phyloP scores from a whole-genome alignment of 2,329 filamentous ascomycete species.

The Cladosporium sp. region DNA sequence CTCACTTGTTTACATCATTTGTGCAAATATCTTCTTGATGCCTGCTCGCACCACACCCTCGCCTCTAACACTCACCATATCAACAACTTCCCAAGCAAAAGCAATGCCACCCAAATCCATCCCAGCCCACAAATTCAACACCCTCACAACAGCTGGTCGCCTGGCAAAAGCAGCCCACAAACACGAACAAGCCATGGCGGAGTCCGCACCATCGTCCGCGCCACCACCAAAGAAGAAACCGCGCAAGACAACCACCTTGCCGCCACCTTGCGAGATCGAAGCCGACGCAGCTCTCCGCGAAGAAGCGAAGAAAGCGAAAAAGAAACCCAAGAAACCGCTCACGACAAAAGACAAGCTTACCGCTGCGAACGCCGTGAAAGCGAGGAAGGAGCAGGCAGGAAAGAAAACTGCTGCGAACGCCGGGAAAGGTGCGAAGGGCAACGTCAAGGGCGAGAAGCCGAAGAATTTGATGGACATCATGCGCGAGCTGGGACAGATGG shows the following conservation, averaged over 20 bases:
- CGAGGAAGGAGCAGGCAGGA: neutral
- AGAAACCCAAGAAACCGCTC: neutral
- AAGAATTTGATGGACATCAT: slow-evolving; percentile 10
- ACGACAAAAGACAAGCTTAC: neutral
- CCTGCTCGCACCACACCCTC: neutral
- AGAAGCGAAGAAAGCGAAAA: neutral
- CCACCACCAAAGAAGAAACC: slow-evolving; percentile 2
- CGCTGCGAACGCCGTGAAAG: neutral
- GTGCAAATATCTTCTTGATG: neutral
- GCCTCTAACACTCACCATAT: neutral
- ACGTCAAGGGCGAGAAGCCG: neutral
- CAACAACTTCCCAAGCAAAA: neutral
- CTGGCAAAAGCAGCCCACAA: slow-evolving; percentile 9
- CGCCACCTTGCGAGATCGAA: neutral
- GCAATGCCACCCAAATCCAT: neutral
- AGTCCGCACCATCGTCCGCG: neutral
- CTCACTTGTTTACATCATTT: neutral
- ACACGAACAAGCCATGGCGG: neutral
- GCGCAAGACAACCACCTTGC: neutral
- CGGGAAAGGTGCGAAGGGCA: neutral
- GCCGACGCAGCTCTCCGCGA: neutral
- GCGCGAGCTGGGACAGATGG: slow-evolving; percentile 4
- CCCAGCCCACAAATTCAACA: slow-evolving; percentile 1
- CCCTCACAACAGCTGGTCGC: slow-evolving; percentile 14
- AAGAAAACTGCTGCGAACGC: neutral